Evolutionary conservation across 2,329 filamentous ascomycete genomes (phyloP), one percentile per base, ranked within the genome.

Genomic region (Colletotrichum aenigma): DNA sequence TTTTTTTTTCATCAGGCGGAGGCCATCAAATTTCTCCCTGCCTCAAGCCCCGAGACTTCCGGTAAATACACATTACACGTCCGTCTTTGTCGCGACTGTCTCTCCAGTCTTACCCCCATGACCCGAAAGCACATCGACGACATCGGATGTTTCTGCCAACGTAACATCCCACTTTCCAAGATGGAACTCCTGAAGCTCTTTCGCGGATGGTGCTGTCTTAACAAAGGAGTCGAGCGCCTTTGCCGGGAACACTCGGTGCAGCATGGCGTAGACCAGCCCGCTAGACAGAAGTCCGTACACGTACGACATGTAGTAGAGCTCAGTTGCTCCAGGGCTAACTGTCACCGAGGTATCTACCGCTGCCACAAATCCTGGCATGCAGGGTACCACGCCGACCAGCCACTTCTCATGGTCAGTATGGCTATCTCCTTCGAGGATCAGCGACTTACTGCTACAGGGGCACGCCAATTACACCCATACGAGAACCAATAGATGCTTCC

Each of bases 361-460:
- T 3, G 83, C 82, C 8, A 87, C 79, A 73, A 88, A 87, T 15
- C 87, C 87, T 0, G 87, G 86, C 65, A 88, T 76, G 5, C 82
- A 83, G 1, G 87, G 87, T 0, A 79, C 81, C 5, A 86, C 83
- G 6, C 85, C 86, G 24, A 83, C 78, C 24, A 83, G 72, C 85
- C 87, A 88, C 83, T 87, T 34, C 10, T 4, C 9, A 12, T 12
- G 12, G 32, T 76, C 32, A 76, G 75, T 30, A 18, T 26, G n/a
- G 70, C 3, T 70, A 1, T 9, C 21, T 52, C 9, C 2, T 38
- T 15, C 43, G 4, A 38, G 6, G 12, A 15, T 58, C 13, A 26
- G 9, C n/a, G 24, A 82, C 85, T 77, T 78, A 86, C 85, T 32
- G 86, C 84, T 28, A 83, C 79, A 1, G 82, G 80, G 3, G 86